phyloP scores from a whole-genome alignment of 2,329 filamentous ascomycete species.

The Trichoderma endophyticum region DNA sequence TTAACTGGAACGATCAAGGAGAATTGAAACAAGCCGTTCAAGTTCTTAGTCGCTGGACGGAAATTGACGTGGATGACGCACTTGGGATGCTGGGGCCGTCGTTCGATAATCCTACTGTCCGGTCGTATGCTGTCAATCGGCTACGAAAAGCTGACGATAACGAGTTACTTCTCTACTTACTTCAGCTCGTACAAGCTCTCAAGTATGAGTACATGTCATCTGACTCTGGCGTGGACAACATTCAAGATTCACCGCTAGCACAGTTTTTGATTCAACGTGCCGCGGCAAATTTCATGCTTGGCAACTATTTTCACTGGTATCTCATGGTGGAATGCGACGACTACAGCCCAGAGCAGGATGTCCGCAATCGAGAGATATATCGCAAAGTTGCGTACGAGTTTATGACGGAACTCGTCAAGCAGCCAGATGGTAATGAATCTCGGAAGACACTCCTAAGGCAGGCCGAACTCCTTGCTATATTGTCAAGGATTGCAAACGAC shows the following conservation, averaged over 20 bases:
- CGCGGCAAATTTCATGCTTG: slow-evolving; percentile 81
- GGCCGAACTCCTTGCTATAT: slow-evolving; percentile 81
- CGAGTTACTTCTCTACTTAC: slow-evolving; percentile 83
- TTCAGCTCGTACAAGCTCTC: slow-evolving; percentile 92
- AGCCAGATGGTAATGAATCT: slow-evolving; percentile 65
- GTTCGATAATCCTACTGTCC: slow-evolving; percentile 82
- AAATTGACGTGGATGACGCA: slow-evolving; percentile 95
- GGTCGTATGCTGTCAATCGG: slow-evolving; percentile 89
- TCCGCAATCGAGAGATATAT: slow-evolving; percentile 79
- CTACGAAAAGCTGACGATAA: slow-evolving; percentile 89
- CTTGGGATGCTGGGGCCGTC: slow-evolving; percentile 89
- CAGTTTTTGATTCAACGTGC: slow-evolving; percentile 86
- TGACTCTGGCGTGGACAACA: slow-evolving; percentile 52
- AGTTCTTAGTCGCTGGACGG: slow-evolving; percentile 87
- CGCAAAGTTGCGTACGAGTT: slow-evolving; percentile 94
- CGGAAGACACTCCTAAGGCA: slow-evolving; percentile 78
- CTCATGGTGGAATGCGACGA: slow-evolving; percentile 97
- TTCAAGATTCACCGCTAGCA: slow-evolving; percentile 78
- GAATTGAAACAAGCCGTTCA: slow-evolving; percentile 89
- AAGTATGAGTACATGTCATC: slow-evolving; percentile 82
- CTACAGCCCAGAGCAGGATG: slow-evolving; percentile 68
- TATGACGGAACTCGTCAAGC: slow-evolving; percentile 79
- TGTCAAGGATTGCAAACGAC: slow-evolving; percentile 86
- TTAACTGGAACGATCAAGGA: slow-evolving; percentile 83
- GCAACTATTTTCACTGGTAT: slow-evolving; percentile 98